Evolutionary conservation across 805 yeast species (phyloP).

Genomic region (Schwanniomyces pseudopolymorphus): DNA sequence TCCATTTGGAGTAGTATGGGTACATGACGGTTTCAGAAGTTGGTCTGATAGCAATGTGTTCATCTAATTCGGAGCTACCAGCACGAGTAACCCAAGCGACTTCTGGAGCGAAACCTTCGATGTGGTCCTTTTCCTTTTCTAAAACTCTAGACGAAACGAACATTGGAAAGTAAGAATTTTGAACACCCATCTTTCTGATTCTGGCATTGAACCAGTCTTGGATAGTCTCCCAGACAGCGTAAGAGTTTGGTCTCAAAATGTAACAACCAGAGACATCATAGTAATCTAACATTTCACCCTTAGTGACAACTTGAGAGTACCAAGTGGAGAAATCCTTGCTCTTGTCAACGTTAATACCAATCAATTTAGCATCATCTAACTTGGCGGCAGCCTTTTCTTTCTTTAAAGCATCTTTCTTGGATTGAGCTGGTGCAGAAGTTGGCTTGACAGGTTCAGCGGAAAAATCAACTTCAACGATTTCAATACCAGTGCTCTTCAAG

Average conservation of each 20-base stretch:
- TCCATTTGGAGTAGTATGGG: slow-evolving; percentile 99
- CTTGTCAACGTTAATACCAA: slow-evolving; percentile 96
- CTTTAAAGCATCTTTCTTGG: slow-evolving; percentile 30
- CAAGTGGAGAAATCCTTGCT: slow-evolving; percentile 90
- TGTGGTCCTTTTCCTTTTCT: slow-evolving; percentile 97
- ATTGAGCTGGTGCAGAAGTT: slow-evolving; percentile 21
- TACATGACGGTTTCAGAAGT: slow-evolving; percentile 99
- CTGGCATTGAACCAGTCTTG: slow-evolving; percentile 80
- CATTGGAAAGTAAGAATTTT: slow-evolving; percentile 98
- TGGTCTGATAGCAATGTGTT: slow-evolving; percentile 98
- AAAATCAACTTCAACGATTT: slow-evolving; percentile 55
- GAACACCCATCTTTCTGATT: slow-evolving; percentile 87
- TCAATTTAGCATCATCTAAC: slow-evolving; percentile 81
- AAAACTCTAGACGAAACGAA: slow-evolving; percentile 89
- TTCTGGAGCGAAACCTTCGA: slow-evolving; percentile 99
- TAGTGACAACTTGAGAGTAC: slow-evolving; percentile 95
- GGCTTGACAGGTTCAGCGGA: slow-evolving; percentile 42
- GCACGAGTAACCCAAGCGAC: slow-evolving; percentile 99
- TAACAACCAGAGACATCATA: slow-evolving; percentile 99
- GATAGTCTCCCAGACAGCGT: slow-evolving; percentile 90
- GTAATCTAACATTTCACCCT: slow-evolving; percentile 98
- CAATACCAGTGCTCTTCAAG: slow-evolving; percentile 51
- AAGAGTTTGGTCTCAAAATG: slow-evolving; percentile 94
- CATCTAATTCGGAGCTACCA: slow-evolving; percentile 90
- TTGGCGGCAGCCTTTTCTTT: slow-evolving; percentile 49